These are phyloP conservation scores for Protomyces gravidus DNA, from an alignment of 1,139 yeast species.

Conservation along the genomic window DNA sequence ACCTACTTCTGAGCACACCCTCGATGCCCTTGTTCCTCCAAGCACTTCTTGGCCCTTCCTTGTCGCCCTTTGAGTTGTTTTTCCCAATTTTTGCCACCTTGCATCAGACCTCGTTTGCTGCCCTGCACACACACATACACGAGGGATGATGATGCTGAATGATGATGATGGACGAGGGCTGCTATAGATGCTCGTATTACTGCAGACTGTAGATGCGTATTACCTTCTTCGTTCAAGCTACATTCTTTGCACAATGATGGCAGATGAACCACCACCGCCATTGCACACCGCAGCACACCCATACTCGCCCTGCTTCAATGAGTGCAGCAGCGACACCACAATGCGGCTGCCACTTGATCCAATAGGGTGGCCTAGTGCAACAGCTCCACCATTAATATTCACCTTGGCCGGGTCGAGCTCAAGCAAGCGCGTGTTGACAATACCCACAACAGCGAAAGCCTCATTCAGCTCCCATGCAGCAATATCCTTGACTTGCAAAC, in stretches of 20 bases:
- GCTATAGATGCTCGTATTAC: no score
- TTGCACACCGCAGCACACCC: conserved; percentile 94
- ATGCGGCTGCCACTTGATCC: conserved; percentile 95
- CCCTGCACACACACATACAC: no score
- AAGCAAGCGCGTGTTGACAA: conserved; percentile 69
- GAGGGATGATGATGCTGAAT: no score
- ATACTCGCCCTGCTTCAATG: conserved; percentile 73
- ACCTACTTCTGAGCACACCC: no score
- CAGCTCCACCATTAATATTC: conserved; percentile 93
- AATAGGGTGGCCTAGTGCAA: conserved; percentile 90
- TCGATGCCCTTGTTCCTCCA: no score
- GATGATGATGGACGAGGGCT: no score
- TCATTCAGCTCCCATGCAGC: conserved; percentile 83
- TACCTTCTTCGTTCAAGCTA: no score
- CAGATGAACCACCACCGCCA: conserved; percentile 98
- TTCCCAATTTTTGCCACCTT: no score
- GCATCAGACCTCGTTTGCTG: no score
- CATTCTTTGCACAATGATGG: conserved; percentile 61
- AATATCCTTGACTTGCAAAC: conserved; percentile 46
- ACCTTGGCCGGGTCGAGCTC: conserved; percentile 64
- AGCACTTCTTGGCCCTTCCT: no score
- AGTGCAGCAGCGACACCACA: conserved; percentile 70
- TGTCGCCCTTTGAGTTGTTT: no score
- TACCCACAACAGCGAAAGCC: conserved; percentile 88
- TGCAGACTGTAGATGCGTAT: no score